phyloP scores from a whole-genome alignment of 345 rosid species.

The Balakata baccata region DNA sequence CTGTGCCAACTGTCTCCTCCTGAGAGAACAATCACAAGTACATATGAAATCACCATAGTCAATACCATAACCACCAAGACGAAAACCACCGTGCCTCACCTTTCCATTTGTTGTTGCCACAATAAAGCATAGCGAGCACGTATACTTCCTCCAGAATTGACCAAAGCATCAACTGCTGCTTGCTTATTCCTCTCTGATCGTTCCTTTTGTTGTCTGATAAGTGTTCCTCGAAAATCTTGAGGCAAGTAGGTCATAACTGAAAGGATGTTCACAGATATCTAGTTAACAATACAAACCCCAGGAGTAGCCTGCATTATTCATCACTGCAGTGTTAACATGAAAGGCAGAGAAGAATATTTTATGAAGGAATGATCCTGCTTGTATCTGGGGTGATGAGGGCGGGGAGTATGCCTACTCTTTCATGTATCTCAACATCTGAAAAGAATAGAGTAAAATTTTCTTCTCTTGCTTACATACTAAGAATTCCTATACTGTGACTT shows the following conservation, averaged over 20 bases:
- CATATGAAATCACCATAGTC: conserved; percentile 18
- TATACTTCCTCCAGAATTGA: conserved; percentile 76
- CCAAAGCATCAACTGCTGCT: conserved; percentile 82
- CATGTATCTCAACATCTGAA: neutral
- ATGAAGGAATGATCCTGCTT: too few relatives aligned
- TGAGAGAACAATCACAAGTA: conserved; percentile 26
- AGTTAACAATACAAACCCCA: conserved; percentile 1
- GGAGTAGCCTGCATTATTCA: conserved; percentile 1
- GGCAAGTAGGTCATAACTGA: conserved; percentile 99
- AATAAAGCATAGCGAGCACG: conserved; percentile 73
- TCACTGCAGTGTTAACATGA: neutral
- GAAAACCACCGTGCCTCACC: conserved; percentile 44
- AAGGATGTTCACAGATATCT: conserved; percentile 11
- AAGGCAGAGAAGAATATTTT: neutral
- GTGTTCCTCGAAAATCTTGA: conserved; percentile 94
- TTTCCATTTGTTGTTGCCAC: conserved; percentile 96
- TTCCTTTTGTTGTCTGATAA: conserved; percentile 84
- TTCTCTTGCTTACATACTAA: neutral
- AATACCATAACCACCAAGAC: conserved; percentile 4
- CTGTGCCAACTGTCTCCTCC: conserved; percentile 94
- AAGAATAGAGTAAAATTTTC: neutral
- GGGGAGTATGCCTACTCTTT: neutral
- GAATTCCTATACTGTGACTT: neutral
- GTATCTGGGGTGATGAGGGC: too few relatives aligned
- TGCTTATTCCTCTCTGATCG: conserved; percentile 98